These are phyloP conservation scores for Lepidium aucheri DNA, from an alignment of 345 rosid species.

Conservation along the genomic window DNA sequence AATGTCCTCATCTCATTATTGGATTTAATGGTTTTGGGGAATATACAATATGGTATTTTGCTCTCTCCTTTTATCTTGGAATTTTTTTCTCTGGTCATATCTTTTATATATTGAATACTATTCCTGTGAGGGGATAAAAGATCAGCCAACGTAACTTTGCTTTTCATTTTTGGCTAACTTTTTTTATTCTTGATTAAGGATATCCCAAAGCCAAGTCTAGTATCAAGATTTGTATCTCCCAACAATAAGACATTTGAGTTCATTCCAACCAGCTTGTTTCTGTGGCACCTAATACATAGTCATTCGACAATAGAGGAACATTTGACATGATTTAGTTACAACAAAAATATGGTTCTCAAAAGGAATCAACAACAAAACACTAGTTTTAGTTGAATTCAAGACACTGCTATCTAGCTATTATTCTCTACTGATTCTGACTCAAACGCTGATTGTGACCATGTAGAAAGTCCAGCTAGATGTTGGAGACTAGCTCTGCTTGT, in stretches of 20 bases:
- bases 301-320: constrained; percentile 31
- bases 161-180: constrained; percentile 2
- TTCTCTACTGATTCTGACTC: constrained; percentile 37
- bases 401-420: constrained; percentile 67
- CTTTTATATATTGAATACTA: not conserved
- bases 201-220: constrained; percentile 38
- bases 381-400: constrained; percentile 40
- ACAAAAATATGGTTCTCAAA: constrained; percentile 44
- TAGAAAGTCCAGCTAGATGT: constrained; percentile 24
- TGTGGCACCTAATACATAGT: constrained; percentile 39
- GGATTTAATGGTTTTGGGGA: constrained; percentile 76
- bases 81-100: not conserved
- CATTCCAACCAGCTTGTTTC: constrained; percentile 50
- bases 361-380: constrained; percentile 26
- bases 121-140: not conserved
- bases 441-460: constrained; percentile 27
- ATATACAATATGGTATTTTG: constrained; percentile 66
- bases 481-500: constrained; percentile 81
- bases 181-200: constrained; percentile 42
- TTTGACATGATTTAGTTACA: constrained; percentile 40
- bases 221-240: constrained; percentile 56
- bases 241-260: constrained; percentile 40
- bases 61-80: constrained; percentile 1
- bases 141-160: not conserved
- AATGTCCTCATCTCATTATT: constrained; percentile 49